Base-by-base conservation (phyloP, 2,329 filamentous ascomycete species). In the Exophiala dermatitidis region DNA sequence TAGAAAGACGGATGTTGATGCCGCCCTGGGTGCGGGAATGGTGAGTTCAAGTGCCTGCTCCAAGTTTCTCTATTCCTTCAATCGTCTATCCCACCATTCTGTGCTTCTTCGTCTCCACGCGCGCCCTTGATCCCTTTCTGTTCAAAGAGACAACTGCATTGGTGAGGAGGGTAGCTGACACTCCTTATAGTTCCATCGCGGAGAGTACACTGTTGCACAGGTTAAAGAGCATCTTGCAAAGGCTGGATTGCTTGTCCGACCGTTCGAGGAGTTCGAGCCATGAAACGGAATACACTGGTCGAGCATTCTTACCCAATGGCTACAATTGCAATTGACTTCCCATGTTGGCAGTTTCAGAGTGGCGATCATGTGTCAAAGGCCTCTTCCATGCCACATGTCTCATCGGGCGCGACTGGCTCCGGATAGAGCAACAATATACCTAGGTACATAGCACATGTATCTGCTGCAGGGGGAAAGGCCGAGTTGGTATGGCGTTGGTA, bases 21-120 rank as follows among this genome's bases (percentile, higher is more conserved):
- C 93, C 46, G 93, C 93, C 30, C 74, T 98, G 56, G 93, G 93
- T 2, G 93, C 93, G 5, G 93, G 93, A 49, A 98, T 98, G 85
- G 79, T 82, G 69, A 70, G 77, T 74, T 41, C 28, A 41, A 3
- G 10, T 19, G 5, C n/a, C 26, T n/a, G 9, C 48, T 47, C 26
- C 44, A 37, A 4, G 42, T 34, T 36, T 46, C 26, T 28, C 26
- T 10, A 2, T 5, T 30, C 8, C 28, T 28, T 29, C 8, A 28
- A 28, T 44, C 19, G 6, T 44, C 9, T 42, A 10, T 42, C 26
- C 9, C 19, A 6, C 12, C 19, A 7, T 32, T 31, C 30, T 31
- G 6, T 19, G 12, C 38, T 42, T 42, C 6, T 8, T n/a, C 33
- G 7, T 19, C 7, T 42, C 12, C 9, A 10, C 38, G 38, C 38